Evolutionary conservation across 768 basidiomycete genomes (phyloP), one percentile per base, ranked within the genome.

Genomic region (Tricholoma bakamatsutake): DNA sequence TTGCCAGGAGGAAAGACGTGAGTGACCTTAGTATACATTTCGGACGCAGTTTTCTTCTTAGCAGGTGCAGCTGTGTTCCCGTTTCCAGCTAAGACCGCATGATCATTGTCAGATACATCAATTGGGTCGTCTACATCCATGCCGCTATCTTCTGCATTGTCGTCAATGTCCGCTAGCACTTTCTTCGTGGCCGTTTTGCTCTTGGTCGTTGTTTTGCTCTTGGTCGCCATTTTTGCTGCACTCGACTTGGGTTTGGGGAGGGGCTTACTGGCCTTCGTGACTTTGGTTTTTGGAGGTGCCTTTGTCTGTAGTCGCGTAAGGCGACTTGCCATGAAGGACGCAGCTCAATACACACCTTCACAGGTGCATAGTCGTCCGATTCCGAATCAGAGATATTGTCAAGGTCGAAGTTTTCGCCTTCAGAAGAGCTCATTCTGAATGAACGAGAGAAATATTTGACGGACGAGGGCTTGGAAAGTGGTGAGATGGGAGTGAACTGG

Each of bases 21-120:
- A 63, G 79, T 61, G 47, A 92, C 93, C 81, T 93, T 95, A 52
- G 85, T 86, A 66, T 95, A 96, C 35, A 81, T 94, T 66, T 98
- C 92, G 6, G 91, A 92, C 1, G 90, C 91, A 11, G 84, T 89
- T 76, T 96, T 96, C 75, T 89, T 87, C 75, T 88, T 89, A 53
- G 72, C 74, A 13, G 69, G 54, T 2, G 68, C 60, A 39, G 66
- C 67, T 12, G 63, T 46, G 9, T 54, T 56, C 21, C 54, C 62
- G 39, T 64, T 66, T 5, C 54, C 59, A 7, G 61, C 65, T 10
- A 67, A 66, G 7, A 67, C 57, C 40, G 54, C 28, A 27, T 63
- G 64, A 24, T 73, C 73, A 58, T 74, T 72, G 50, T 76, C 73
- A 21, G 74, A 74, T 50, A 69, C 76, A 57, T 74, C 67, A 35